Evolutionary conservation across 495 filamentous ascomycete species (phyloP).

Genomic region (Melanomma pulvis-pyrius): DNA sequence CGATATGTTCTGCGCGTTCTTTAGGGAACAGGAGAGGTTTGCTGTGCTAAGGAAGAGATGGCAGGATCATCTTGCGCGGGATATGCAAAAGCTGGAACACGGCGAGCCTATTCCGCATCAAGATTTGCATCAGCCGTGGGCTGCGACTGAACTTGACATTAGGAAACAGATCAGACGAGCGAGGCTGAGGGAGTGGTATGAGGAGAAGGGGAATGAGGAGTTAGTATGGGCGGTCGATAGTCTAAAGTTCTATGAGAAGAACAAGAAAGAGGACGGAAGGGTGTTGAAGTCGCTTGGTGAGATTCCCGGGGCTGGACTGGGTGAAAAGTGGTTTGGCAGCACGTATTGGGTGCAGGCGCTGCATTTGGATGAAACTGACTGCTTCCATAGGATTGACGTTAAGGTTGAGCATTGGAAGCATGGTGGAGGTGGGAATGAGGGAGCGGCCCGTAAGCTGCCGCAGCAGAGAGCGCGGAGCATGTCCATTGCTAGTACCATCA

Average conservation of each 20-base stretch:
- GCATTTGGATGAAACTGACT: slow-evolving; percentile 31
- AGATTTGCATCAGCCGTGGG: slow-evolving; percentile 1
- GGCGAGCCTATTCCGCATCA: background rate
- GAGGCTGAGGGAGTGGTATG: slow-evolving; percentile 20
- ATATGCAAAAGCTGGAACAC: background rate
- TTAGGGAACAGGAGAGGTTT: slow-evolving; percentile 20
- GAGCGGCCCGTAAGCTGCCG: background rate
- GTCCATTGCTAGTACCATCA: background rate
- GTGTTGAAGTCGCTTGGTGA: background rate
- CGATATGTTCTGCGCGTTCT: slow-evolving; percentile 26
- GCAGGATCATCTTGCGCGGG: background rate
- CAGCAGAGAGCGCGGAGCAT: background rate
- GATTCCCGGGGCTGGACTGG: slow-evolving; percentile 20
- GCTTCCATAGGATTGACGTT: slow-evolving; percentile 28
- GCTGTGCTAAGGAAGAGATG: background rate
- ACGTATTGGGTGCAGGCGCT: slow-evolving; percentile 21
- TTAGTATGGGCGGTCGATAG: slow-evolving; percentile 30
- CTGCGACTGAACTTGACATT: background rate
- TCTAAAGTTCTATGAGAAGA: slow-evolving; percentile 18
- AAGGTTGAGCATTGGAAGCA: slow-evolving; percentile 21
- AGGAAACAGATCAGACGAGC: slow-evolving; percentile 20
- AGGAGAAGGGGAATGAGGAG: slow-evolving; percentile 13
- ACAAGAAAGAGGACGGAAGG: background rate
- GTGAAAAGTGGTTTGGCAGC: slow-evolving; percentile 30
- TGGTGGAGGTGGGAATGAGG: background rate